Evolutionary conservation across 176 grass and related monocot genomes (phyloP).

Genomic region (Musa troglodytarum): DNA sequence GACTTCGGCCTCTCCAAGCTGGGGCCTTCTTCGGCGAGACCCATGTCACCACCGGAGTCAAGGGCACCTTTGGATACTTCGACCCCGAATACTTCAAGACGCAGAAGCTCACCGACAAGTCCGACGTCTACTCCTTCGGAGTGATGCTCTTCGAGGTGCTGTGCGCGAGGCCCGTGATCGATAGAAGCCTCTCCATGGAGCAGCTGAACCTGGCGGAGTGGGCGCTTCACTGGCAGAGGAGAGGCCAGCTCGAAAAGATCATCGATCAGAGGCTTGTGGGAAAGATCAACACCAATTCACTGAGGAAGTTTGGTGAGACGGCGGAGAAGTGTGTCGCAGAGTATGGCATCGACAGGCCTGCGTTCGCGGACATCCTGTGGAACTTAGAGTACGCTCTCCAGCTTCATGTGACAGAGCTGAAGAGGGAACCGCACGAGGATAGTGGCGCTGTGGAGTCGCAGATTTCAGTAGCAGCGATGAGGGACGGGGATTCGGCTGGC

Average conservation of each 20-base stretch:
- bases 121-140: conserved; percentile 14
- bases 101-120: conserved; percentile 10
- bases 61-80: conserved; percentile 4
- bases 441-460: neutral
- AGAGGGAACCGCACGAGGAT: conserved; percentile 13
- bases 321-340: conserved; percentile 7
- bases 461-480: neutral
- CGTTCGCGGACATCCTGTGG: neutral
- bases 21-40: neutral
- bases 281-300: neutral
- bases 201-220: conserved; percentile 13
- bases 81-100: conserved; percentile 17
- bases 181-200: neutral
- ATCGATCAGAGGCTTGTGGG: conserved; percentile 3
- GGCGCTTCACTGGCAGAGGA: conserved; percentile 6
- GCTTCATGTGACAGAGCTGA: conserved; percentile 13
- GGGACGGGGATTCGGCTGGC: too few species aligned
- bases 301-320: conserved; percentile 10
- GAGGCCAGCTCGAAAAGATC: conserved; percentile 11
- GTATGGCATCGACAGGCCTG: neutral
- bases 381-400: conserved; percentile 18
- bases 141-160: conserved; percentile 19
- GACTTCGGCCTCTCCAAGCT: conserved; percentile 7
- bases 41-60: neutral
- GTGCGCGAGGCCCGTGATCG: conserved; percentile 14